Percentiles rank a stretch among this genome's conserved stretches.
These are phyloP conservation scores for rapeseed (Brassica napus) DNA, from an alignment of 345 rosid species.

Conservation along the genomic window Da-Ae NC_063436.1:28233001-28233500, in stretches of 20 bases:
- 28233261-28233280: conserved; percentile 83
- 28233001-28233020: conserved; percentile 67
- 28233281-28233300: conserved; percentile 97
- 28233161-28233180: conserved; percentile 56
- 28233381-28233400: conserved; percentile 80
- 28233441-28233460: conserved; percentile 85
- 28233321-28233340: conserved; percentile 75
- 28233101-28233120: conserved; percentile 53
- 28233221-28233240: conserved; percentile 66
- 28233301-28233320: conserved; percentile 89
- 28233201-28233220: conserved; percentile 92
- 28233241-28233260: conserved; percentile 92
- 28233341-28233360: conserved; percentile 80
- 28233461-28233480: conserved; percentile 82
- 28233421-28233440: conserved; percentile 99
- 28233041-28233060: conserved; percentile 51
- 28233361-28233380: conserved; percentile 77
- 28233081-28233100: conserved; percentile 60
- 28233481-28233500: conserved; percentile 92
- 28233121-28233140: conserved; percentile 43
- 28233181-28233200: conserved; percentile 71
- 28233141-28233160: conserved; percentile 50
- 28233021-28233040: conserved; percentile 58
- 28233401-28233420: conserved; percentile 95
- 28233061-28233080: conserved; percentile 65